phyloP scores from a whole-genome alignment of 345 rosid genomes.

The Brassica juncea region DNA sequence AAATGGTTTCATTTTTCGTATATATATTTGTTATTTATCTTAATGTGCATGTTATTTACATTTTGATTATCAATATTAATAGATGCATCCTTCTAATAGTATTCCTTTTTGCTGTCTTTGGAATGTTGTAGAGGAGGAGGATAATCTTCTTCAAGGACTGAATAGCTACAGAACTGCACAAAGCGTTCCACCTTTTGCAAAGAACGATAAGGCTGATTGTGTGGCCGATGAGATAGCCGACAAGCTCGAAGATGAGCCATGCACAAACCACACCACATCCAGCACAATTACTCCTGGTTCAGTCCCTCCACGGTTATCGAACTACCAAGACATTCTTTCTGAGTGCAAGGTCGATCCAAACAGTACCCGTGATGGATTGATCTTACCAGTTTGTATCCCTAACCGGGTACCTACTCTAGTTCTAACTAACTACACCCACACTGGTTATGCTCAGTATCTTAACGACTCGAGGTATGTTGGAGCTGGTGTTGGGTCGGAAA shows the following conservation, averaged over 20 bases:
- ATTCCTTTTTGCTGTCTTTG: background rate
- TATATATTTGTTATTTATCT: background rate
- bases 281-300: conserved; percentile 32
- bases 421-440: conserved; percentile 68
- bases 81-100: background rate
- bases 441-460: conserved; percentile 48
- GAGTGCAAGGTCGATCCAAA: conserved; percentile 62
- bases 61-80: background rate
- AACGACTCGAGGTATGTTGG: conserved; percentile 65
- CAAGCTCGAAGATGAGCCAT: conserved; percentile 55
- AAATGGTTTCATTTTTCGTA: background rate
- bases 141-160: conserved; percentile 69
- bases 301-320: conserved; percentile 41
- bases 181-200: conserved; percentile 46
- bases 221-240: conserved; percentile 61
- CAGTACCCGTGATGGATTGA: conserved; percentile 53
- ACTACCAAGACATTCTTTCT: conserved; percentile 47
- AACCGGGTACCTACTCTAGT: conserved; percentile 62
- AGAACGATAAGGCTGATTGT: conserved; percentile 64
- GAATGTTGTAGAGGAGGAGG: conserved; percentile 53
- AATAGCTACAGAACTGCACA: conserved; percentile 60
- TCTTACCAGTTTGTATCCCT: conserved; percentile 67
- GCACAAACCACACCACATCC: conserved; percentile 34
- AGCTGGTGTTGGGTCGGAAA: conserved; percentile 65
- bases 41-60: background rate